Evolutionary conservation across 2,329 filamentous ascomycete species (phyloP), one percentile per base, ranked within the genome.

Genomic region (Exophiala oligosperma): DNA sequence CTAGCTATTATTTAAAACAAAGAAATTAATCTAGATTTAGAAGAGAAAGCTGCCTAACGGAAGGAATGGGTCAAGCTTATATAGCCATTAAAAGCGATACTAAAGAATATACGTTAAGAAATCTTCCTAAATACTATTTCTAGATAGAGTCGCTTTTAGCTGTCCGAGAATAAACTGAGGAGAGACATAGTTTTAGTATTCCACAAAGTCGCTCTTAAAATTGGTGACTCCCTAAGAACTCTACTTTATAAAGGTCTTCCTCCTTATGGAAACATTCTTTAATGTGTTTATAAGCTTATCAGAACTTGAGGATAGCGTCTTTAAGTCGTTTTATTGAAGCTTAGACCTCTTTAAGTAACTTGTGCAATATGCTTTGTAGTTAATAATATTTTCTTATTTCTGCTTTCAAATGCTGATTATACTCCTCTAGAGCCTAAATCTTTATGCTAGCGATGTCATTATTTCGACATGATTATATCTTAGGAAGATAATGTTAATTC

Each of bases 391-490:
- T 46, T 46, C 43, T 24, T 12, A 46, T 46, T 46, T 46, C 43
- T n/a, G 43, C 43, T 24, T 46, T 46, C 17, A 46, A 23, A n/a
- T 46, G 43, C 43, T n/a, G 43, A 46, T 46, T 46, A n/a, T 46
- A 24, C 43, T 46, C 43, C 21, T 46, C 43, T 24, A 46, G 43
- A 21, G 21, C 21, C 4, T 12, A 12, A 23, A 46, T 46, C 12
- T 46, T 12, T 12, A 46, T 46, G 43, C 4, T 24, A n/a, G 43
- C 17, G 43, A 6, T n/a, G 43, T 24, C 43, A n/a, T 46, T n/a
- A 24, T 23, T 46, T 26, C 17, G 43, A 24, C 21, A 46, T 46
- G 21, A 24, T 12, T 46, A 12, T 46, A 46, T 46, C 21, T 46
- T n/a, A 21, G 21, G 43, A 21, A 46, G 43, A 46, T 46, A n/a